Evolutionary conservation across 306 rosid species (phyloP).

Genomic region (Trifolium pratense): DNA sequence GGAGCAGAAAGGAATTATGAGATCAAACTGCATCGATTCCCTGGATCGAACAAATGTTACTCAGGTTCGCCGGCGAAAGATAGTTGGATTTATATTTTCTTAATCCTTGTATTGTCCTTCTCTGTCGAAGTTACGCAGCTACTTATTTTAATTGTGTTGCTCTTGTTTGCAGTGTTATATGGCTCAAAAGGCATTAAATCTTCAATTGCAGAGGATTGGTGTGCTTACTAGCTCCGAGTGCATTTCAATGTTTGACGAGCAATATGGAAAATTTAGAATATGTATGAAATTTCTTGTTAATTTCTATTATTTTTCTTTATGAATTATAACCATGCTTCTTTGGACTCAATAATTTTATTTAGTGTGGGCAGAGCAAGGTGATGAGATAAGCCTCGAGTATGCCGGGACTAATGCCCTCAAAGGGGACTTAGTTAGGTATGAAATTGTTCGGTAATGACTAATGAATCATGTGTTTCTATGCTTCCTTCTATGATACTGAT

Average conservation of each 20-base stretch:
- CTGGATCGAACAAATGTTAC: constrained; percentile 97
- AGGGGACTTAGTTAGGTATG: constrained; percentile 91
- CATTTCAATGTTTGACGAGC: constrained; percentile 68
- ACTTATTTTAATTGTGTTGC: constrained; percentile 39
- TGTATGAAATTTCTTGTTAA: constrained; percentile 52
- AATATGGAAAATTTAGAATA: constrained; percentile 71
- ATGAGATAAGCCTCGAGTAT: constrained; percentile 91
- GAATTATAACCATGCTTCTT: constrained; percentile 37
- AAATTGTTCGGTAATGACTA: neutral
- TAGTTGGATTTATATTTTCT: constrained; percentile 30
- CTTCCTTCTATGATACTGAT: constrained; percentile 15
- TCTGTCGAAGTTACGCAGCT: neutral
- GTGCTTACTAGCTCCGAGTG: constrained; percentile 61
- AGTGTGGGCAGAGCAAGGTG: constrained; percentile 99
- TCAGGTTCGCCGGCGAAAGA: constrained; percentile 61
- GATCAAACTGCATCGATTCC: constrained; percentile 92
- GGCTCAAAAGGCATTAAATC: constrained; percentile 75
- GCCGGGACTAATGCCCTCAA: constrained; percentile 92
- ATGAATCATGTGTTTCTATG: constrained; percentile 29
- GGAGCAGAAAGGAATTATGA: constrained; percentile 80
- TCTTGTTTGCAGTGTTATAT: constrained; percentile 63
- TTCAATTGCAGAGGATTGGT: constrained; percentile 76
- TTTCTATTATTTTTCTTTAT: constrained; percentile 11
- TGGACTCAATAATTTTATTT: constrained; percentile 41
- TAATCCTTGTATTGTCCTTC: constrained; percentile 27